Evolutionary conservation across 805 yeast genomes (phyloP).

Genomic region (Sugiyamaella mastotermitis): DNA sequence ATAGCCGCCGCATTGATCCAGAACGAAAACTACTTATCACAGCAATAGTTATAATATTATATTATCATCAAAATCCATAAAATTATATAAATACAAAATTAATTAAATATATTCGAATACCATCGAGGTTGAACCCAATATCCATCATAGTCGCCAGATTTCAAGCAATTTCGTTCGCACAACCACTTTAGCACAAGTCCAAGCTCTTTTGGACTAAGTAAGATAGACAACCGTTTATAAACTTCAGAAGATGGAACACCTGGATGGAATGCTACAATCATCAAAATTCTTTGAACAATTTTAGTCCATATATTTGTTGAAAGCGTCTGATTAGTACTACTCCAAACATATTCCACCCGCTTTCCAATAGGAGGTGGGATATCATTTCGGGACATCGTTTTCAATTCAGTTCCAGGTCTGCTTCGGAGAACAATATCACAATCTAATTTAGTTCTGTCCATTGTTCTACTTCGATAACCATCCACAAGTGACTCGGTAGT

Average conservation of each 20-base stretch:
- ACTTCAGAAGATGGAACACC: constrained; percentile 38
- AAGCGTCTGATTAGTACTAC: constrained; percentile 57
- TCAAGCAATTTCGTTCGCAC: constrained; percentile 11
- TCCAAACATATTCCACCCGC: constrained; percentile 41
- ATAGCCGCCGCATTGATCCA: too few relatives aligned
- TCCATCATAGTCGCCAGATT: constrained; percentile 16
- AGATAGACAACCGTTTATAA: constrained; percentile 18
- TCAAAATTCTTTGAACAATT: constrained; percentile 42
- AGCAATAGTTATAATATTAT: too few relatives aligned
- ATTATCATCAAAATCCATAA: too few relatives aligned
- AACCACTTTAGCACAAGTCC: constrained; percentile 25
- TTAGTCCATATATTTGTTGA: constrained; percentile 56
- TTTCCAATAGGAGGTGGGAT: constrained; percentile 11
- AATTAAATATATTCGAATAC: constrained; percentile 17
- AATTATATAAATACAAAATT: too few relatives aligned
- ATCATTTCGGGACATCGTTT: constrained; percentile 10
- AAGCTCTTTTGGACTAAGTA: constrained; percentile 25
- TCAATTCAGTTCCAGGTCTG: constrained; percentile 6
- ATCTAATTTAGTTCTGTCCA: constrained; percentile 61
- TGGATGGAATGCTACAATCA: constrained; percentile 47
- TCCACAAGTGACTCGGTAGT: constrained; percentile 29
- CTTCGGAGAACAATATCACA: constrained; percentile 48
- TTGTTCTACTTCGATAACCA: constrained; percentile 70
- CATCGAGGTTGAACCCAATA: constrained; percentile 22
- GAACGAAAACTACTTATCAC: too few relatives aligned